phyloP scores from a whole-genome alignment of 2,329 filamentous ascomycete genomes.

The Trichoderma citrinoviride region DNA sequence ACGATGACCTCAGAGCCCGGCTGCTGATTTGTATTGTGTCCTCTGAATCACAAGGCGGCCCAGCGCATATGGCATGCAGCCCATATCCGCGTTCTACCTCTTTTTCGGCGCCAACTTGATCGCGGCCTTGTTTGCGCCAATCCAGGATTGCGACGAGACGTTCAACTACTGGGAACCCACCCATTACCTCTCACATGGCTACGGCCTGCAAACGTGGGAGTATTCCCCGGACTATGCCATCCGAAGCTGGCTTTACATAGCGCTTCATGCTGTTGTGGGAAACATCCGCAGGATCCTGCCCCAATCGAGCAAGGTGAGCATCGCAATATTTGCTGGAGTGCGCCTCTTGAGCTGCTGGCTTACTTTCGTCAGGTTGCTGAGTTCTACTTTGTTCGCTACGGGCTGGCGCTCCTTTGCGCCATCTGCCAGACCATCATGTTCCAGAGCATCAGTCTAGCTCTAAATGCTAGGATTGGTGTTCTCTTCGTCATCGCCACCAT shows the following conservation, averaged over 20 bases:
- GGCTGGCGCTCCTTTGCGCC: constrained; percentile 73
- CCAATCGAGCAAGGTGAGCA: constrained; percentile 54
- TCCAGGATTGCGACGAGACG: constrained; percentile 97
- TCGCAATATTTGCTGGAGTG: neutral
- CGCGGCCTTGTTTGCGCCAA: constrained; percentile 80
- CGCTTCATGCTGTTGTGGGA: constrained; percentile 71
- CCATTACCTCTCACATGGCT: constrained; percentile 89
- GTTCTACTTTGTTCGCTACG: constrained; percentile 82
- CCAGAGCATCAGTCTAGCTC: constrained; percentile 68
- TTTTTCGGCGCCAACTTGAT: constrained; percentile 72
- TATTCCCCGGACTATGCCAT: constrained; percentile 95
- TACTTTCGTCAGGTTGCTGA: constrained; percentile 53
- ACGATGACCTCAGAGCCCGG: neutral
- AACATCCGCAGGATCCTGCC: constrained; percentile 64
- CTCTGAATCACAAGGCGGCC: constrained; percentile 38
- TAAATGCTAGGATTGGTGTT: constrained; percentile 80
- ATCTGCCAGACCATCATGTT: constrained; percentile 80
- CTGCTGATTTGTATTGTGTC: constrained; percentile 6
- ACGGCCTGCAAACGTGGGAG: constrained; percentile 97
- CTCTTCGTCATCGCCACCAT: constrained; percentile 77
- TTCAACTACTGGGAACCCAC: constrained; percentile 99
- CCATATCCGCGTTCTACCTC: constrained; percentile 75
- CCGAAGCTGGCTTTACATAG: constrained; percentile 89
- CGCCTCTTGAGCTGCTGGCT: neutral
- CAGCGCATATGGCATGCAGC: constrained; percentile 62